Evolutionary conservation across 192 early-diverging fungal species (phyloP).

Genomic region (Coemansia brasiliensis): DNA sequence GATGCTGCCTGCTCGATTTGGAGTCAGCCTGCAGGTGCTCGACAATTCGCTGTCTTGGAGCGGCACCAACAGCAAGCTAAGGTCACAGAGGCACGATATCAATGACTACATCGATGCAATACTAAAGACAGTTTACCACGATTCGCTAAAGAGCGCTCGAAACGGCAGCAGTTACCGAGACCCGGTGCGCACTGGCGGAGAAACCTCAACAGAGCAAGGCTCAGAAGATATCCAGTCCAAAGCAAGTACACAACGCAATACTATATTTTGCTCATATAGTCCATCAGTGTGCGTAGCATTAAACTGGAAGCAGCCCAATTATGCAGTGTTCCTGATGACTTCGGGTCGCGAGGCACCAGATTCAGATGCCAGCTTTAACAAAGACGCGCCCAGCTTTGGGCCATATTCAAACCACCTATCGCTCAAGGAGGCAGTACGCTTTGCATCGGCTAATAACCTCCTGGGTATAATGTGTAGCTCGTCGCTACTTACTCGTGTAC

Average conservation of each 20-base stretch:
- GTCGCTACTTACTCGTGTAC: slow-evolving; percentile 87
- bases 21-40: slow-evolving; percentile 84
- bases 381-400: slow-evolving; percentile 36
- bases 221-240: slow-evolving; percentile 17
- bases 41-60: slow-evolving; percentile 77
- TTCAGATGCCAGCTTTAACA: slow-evolving; percentile 3
- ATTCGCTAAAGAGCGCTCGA: slow-evolving; percentile 1
- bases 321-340: slow-evolving; percentile 91
- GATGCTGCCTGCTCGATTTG: slow-evolving; percentile 66
- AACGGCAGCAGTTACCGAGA: background rate
- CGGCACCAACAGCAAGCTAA: slow-evolving; percentile 50
- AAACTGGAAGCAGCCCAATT: slow-evolving; percentile 99
- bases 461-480: slow-evolving; percentile 92
- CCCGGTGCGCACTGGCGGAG: background rate
- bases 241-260: slow-evolving; percentile 47
- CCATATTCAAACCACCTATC: slow-evolving; percentile 39
- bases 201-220: slow-evolving; percentile 10
- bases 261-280: slow-evolving; percentile 92
- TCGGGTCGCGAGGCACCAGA: slow-evolving; percentile 60
- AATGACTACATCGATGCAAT: slow-evolving; percentile 88
- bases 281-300: slow-evolving; percentile 87
- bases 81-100: slow-evolving; percentile 59
- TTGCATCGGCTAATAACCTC: slow-evolving; percentile 88
- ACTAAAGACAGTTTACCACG: slow-evolving; percentile 77
- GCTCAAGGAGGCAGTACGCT: slow-evolving; percentile 93